Conservation (phyloP, 192 early-diverging fungal species). For the Entophlyctis helioformis region DNA sequence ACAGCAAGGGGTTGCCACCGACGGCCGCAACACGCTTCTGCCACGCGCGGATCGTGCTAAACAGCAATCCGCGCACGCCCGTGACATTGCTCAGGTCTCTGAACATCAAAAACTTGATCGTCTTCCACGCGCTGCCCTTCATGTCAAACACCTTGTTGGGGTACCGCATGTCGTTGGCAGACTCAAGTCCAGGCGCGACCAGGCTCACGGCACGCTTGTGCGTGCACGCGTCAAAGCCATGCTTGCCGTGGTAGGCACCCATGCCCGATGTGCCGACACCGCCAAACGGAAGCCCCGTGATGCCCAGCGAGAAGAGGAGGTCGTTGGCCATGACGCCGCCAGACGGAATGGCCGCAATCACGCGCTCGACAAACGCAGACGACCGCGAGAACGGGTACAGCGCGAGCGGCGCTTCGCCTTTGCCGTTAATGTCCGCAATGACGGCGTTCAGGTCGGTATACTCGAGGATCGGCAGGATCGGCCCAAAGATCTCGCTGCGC, state of each 20-base stretch:
- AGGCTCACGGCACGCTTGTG: conserved; percentile 59
- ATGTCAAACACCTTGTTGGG: too few relatives aligned
- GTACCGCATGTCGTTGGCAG: too few relatives aligned
- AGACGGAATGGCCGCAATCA: conserved; percentile 58
- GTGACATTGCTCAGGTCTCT: too few relatives aligned
- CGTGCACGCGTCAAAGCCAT: conserved; percentile 69
- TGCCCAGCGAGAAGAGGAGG: too few relatives aligned
- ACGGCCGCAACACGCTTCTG: too few relatives aligned
- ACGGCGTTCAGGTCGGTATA: conserved; percentile 21
- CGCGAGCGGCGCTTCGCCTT: conserved; percentile 67
- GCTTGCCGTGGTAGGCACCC: conserved; percentile 71
- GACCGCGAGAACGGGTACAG: conserved; percentile 62
- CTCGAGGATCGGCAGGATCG: conserved; percentile 67
- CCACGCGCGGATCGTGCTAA: too few relatives aligned
- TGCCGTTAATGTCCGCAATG: conserved; percentile 14
- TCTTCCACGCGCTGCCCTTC: too few relatives aligned
- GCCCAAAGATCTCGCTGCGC: conserved; percentile 86
- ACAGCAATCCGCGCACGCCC: too few relatives aligned
- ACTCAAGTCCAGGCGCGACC: too few relatives aligned
- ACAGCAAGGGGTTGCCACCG: too few relatives aligned
- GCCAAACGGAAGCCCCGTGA: conserved; percentile 51
- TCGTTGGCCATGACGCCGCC: conserved; percentile 77
- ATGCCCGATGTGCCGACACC: conserved; percentile 78
- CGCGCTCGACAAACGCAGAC: conserved; percentile 31
- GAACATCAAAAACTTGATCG: too few relatives aligned